These are phyloP conservation scores for Neophaeococcomyces aloes DNA, from an alignment of 2,329 filamentous ascomycete species.

Conservation along the genomic window DNA sequence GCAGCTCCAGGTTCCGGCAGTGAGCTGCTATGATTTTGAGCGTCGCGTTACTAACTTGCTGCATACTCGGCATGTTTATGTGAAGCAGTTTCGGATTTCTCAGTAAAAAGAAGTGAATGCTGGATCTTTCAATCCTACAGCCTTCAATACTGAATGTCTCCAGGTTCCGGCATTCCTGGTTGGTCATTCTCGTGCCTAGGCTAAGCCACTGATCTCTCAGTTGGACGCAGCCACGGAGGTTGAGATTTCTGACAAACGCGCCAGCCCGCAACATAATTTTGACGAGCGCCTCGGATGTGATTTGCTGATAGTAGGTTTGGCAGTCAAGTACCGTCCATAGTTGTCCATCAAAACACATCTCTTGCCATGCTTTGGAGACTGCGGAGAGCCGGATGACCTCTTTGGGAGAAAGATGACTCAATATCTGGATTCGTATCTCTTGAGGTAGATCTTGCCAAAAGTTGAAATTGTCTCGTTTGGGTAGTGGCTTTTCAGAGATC, in stretches of 20 bases:
- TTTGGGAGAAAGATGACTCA: conserved; percentile 65
- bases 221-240: conserved; percentile 83
- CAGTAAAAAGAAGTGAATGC: conserved; percentile 67
- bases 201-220: conserved; percentile 69
- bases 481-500: conserved; percentile 25
- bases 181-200: conserved; percentile 58
- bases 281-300: conserved; percentile 70
- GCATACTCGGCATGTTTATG: conserved; percentile 74
- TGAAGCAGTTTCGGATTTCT: conserved; percentile 69
- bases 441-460: conserved; percentile 74
- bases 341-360: conserved; percentile 87
- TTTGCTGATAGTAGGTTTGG: conserved; percentile 75
- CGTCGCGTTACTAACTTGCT: conserved; percentile 67
- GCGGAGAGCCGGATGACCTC: conserved; percentile 69
- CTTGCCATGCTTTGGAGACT: conserved; percentile 68
- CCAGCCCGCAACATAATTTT: conserved; percentile 78
- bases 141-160: conserved; percentile 82
- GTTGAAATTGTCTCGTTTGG: conserved; percentile 41
- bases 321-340: conserved; percentile 79
- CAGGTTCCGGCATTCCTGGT: conserved; percentile 68
- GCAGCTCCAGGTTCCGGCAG: conserved; percentile 68
- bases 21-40: conserved; percentile 76
- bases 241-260: conserved; percentile 82
- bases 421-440: conserved; percentile 69
- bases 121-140: conserved; percentile 69